Evolutionary conservation across 257 asterid species (phyloP), one percentile per base, ranked within the genome.

Genomic region (Ophiorrhiza pumila): DNA sequence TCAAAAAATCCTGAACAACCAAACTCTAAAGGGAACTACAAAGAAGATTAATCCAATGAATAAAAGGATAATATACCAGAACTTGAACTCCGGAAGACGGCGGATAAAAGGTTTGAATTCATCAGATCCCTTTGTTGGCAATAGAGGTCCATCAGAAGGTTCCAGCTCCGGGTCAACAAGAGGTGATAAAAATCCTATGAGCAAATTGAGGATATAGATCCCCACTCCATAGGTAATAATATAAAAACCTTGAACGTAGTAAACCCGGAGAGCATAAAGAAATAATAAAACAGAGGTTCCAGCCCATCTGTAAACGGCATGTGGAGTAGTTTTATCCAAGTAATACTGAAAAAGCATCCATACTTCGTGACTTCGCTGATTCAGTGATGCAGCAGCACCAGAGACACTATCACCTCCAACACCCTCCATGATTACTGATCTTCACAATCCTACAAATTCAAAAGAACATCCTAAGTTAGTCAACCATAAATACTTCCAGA

Each of bases 101-200:
- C 98, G 97, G 74, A 93, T 89, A 80, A 93, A 93, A 67, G 98
- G 97, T 84, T 89, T 91, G 86, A 91, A 93, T 79, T 93, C 98
- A 71, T 93, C 98, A 18, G 98, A 93, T 74, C 98, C 98, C 85
- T 89, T 93, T 12, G 97, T 93, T 11, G 98, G 98, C 50, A 93
- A 83, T 79, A 84, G 22, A 27, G 97, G 97, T 25, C 97, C 98
- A 77, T 89, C 97, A 12, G 85, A 79, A 32, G 78, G 84, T 66
- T 93, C 98, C 73, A 89, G 31, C 83, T 91, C 96, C 2, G 97
- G 97, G 76, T 93, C 98, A 81, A 91, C 98, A 66, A 93, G 98
- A 64, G 98, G 98, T 18, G 98, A 93, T 80, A 93, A 83, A 80
- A 93, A 93, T 72, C 98, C 98, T 41, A 93, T 93, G 70, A 93